phyloP scores from a whole-genome alignment of 192 early-diverging fungal genomes.

The Backusella tuberculispora region DNA sequence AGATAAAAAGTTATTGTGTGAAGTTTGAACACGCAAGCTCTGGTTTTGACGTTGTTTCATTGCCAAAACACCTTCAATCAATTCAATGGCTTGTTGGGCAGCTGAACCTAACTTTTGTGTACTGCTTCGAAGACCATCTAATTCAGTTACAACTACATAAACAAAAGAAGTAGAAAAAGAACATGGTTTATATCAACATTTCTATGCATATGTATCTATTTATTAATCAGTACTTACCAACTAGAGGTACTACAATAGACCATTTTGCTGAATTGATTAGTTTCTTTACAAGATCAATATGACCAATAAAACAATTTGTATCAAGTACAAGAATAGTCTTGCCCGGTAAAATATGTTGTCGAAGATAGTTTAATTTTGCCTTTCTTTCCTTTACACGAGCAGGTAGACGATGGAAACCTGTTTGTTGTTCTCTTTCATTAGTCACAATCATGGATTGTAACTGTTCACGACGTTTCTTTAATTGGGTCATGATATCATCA shows the following conservation, averaged over 20 bases:
- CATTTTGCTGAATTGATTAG: slow-evolving; percentile 50
- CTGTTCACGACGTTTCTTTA: slow-evolving; percentile 42
- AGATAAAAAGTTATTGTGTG: slow-evolving; percentile 56
- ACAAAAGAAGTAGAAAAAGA: not conserved
- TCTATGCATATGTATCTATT: not conserved
- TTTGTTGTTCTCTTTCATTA: not conserved
- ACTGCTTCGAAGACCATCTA: slow-evolving; percentile 58
- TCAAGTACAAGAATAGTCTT: slow-evolving; percentile 54
- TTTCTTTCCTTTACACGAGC: slow-evolving; percentile 27
- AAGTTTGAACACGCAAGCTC: slow-evolving; percentile 55
- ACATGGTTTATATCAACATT: not conserved
- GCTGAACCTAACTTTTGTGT: slow-evolving; percentile 52
- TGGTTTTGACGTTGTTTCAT: slow-evolving; percentile 33
- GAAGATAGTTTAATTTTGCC: slow-evolving; percentile 6
- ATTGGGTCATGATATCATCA: slow-evolving; percentile 27
- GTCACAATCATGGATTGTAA: slow-evolving; percentile 27
- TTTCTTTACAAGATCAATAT: slow-evolving; percentile 48
- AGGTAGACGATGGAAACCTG: slow-evolving; percentile 24
- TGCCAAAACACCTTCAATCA: slow-evolving; percentile 47
- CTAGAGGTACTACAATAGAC: slow-evolving; percentile 57
- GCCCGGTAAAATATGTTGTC: slow-evolving; percentile 37
- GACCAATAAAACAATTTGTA: slow-evolving; percentile 62
- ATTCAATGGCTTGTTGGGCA: slow-evolving; percentile 48
- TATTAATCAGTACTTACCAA: slow-evolving; percentile 38
- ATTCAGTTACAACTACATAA: slow-evolving; percentile 54